phyloP scores from a whole-genome alignment of 2,329 filamentous ascomycete genomes.

The Diaporthe helianthi region DNA sequence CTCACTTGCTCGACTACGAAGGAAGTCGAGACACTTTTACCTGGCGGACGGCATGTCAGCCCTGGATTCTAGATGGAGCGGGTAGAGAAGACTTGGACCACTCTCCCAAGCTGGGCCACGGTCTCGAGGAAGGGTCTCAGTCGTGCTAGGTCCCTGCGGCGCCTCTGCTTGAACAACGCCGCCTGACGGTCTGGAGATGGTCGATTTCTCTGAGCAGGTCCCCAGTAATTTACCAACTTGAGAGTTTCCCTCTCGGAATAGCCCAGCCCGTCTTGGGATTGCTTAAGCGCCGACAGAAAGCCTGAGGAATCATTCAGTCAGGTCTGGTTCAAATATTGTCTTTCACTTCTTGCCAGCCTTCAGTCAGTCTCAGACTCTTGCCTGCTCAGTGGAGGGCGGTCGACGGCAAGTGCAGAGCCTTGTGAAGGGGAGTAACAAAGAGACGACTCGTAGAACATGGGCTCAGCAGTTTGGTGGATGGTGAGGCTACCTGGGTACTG shows the following conservation, averaged over 20 bases:
- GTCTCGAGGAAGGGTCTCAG: constrained; percentile 19
- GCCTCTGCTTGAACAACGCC: neutral
- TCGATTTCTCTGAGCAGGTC: neutral
- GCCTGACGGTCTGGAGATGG: neutral
- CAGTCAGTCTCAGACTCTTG: too few relatives aligned
- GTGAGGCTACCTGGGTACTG: too few relatives aligned
- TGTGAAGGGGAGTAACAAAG: neutral
- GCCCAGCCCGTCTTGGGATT: constrained; percentile 2
- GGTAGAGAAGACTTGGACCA: constrained; percentile 3
- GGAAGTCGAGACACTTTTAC: constrained; percentile 45
- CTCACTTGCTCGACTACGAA: constrained; percentile 45
- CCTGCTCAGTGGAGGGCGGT: neutral
- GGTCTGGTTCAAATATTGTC: too few relatives aligned
- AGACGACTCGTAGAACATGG: too few relatives aligned
- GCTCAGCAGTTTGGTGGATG: too few relatives aligned
- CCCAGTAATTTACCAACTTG: neutral
- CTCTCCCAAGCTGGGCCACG: neutral
- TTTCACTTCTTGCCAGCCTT: too few relatives aligned
- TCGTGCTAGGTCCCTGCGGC: constrained; percentile 3
- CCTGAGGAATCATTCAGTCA: neutral
- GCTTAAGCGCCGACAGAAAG: neutral
- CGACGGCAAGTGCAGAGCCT: neutral
- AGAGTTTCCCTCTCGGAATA: neutral
- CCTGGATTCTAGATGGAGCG: neutral
- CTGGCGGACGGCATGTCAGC: neutral